These are phyloP conservation scores for apple (Malus domestica) DNA, from an alignment of 306 rosid species.

Conservation along the genomic window ASM211411v1 NC_041794.1:22203001-22203500, in stretches of 20 bases:
- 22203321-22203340: no score
- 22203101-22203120: conserved; percentile 59
- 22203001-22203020: no score
- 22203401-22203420: no score
- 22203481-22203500: no score
- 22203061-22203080: conserved; percentile 43
- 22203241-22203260: conserved; percentile 68
- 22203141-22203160: conserved; percentile 67
- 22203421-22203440: no score
- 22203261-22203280: conserved; percentile 69
- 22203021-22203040: no score
- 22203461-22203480: no score
- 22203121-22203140: conserved; percentile 62
- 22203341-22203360: no score
- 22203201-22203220: conserved; percentile 55
- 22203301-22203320: conserved; percentile 55
- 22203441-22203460: no score
- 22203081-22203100: conserved; percentile 42
- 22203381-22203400: no score
- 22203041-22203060: no score
- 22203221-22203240: conserved; percentile 72
- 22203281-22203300: conserved; percentile 77
- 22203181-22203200: conserved; percentile 47
- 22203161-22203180: conserved; percentile 50
- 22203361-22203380: no score